A percentile compares a stretch with the other conserved stretches of the same genome.
Conservation (phyloP, 2,329 filamentous ascomycete species). For the Parafenestella ontariensis region DNA sequence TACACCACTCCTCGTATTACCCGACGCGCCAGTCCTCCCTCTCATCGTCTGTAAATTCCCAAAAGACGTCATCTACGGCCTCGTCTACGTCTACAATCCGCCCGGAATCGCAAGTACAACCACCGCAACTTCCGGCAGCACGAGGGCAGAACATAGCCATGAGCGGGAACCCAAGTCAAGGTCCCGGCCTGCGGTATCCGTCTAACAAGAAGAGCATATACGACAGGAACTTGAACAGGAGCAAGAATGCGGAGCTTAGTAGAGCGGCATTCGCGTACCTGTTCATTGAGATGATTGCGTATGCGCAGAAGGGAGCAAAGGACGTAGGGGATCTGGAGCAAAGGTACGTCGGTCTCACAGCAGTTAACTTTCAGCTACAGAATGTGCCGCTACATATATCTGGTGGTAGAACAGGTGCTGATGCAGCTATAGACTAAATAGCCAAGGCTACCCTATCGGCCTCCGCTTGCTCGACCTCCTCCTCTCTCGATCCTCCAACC, state of each 20-base stretch:
- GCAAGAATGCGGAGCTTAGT: conserved; percentile 86
- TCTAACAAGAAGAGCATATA: conserved; percentile 98
- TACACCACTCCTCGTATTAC: conserved; percentile 16
- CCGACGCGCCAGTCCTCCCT: conserved; percentile 18
- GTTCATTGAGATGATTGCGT: conserved; percentile 95
- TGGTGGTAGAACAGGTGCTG: not conserved
- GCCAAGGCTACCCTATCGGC: conserved; percentile 91
- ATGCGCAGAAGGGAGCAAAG: conserved; percentile 88
- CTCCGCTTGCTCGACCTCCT: conserved; percentile 94
- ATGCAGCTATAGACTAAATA: conserved; percentile 72
- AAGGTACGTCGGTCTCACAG: conserved; percentile 61
- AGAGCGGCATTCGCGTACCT: conserved; percentile 94
- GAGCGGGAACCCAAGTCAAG: conserved; percentile 34
- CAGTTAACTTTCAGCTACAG: not conserved
- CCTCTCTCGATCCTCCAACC: conserved; percentile 69
- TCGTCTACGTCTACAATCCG: conserved; percentile 10
- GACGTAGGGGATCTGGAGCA: conserved; percentile 94
- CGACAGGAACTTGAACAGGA: conserved; percentile 90
- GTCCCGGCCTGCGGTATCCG: conserved; percentile 77
- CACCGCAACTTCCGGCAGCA: conserved; percentile 7
- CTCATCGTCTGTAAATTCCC: conserved; percentile 4
- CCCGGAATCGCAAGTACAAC: conserved; percentile 10
- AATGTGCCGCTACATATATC: not conserved
- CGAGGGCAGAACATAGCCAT: conserved; percentile 27
- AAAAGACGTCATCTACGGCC: conserved; percentile 2